These are phyloP conservation scores for Serendipita vermifera DNA, from an alignment of 768 basidiomycete genomes.

Conservation along the genomic window DNA sequence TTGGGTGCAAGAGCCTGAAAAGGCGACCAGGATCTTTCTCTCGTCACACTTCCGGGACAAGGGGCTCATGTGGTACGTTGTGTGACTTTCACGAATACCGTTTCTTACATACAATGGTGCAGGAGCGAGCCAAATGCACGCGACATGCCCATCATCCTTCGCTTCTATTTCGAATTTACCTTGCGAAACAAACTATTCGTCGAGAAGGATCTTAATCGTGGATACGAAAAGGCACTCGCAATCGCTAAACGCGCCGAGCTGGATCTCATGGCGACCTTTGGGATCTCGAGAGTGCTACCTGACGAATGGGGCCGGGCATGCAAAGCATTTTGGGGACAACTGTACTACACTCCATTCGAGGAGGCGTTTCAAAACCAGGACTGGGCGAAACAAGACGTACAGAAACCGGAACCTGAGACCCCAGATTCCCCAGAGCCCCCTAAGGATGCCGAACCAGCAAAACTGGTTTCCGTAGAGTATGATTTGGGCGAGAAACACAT, in stretches of 20 bases:
- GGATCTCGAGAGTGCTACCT: conserved; percentile 34
- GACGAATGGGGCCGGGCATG: conserved; percentile 41
- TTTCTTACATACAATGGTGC: not conserved
- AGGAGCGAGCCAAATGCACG: conserved; percentile 39
- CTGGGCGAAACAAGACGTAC: too few species aligned
- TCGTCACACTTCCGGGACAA: conserved; percentile 55
- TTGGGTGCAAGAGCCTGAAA: conserved; percentile 54
- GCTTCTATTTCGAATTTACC: conserved; percentile 51
- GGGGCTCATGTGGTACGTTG: conserved; percentile 54
- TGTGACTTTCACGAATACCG: not conserved
- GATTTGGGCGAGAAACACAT: not conserved
- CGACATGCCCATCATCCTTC: conserved; percentile 40
- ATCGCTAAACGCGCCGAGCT: conserved; percentile 31
- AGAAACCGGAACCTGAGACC: too few species aligned
- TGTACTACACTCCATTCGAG: not conserved
- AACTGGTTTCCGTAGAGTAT: not conserved
- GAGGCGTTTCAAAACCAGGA: too few species aligned
- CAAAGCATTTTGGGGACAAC: conserved; percentile 32
- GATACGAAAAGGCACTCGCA: conserved; percentile 34
- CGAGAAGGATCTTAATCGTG: conserved; percentile 34
- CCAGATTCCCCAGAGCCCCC: too few species aligned
- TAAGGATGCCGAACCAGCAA: not conserved
- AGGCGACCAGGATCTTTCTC: conserved; percentile 47
- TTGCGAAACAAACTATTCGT: conserved; percentile 41
- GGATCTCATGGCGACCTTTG: conserved; percentile 41